Conservation (phyloP, 768 basidiomycete species). For the Trametes coccinea region DNA sequence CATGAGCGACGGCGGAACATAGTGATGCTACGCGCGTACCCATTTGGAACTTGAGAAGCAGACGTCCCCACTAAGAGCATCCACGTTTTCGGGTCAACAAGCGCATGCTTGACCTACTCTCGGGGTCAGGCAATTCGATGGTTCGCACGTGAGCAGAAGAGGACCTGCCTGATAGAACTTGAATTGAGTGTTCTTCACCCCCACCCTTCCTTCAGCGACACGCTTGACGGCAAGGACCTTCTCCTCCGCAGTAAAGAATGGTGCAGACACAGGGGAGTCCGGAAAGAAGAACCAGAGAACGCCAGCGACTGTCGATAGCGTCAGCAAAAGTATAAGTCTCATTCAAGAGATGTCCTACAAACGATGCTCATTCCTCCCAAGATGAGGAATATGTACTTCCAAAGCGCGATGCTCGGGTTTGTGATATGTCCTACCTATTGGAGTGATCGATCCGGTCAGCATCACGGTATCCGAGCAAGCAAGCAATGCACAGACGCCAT, state of each 20-base stretch:
- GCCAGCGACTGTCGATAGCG: constrained; percentile 11
- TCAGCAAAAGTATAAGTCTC: background rate
- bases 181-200: constrained; percentile 39
- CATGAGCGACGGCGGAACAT: background rate
- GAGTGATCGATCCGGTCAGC: too few species aligned
- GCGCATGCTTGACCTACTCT: constrained; percentile 17
- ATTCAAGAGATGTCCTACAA: constrained; percentile 3
- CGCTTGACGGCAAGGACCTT: constrained; percentile 38
- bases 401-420: constrained; percentile 15
- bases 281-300: constrained; percentile 36
- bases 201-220: constrained; percentile 34
- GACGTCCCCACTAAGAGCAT: constrained; percentile 35
- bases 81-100: constrained; percentile 38
- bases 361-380: constrained; percentile 17
- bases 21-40: background rate
- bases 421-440: constrained; percentile 20
- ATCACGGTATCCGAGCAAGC: too few species aligned
- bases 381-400: constrained; percentile 26
- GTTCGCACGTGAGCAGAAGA: too few species aligned
- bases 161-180: constrained; percentile 36
- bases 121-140: too few species aligned
- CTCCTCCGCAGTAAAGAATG: constrained; percentile 34
- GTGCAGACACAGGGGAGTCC: constrained; percentile 36
- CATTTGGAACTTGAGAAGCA: constrained; percentile 38
- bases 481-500: constrained; percentile 10